A percentile compares a stretch with the other conserved stretches of the same genome.
phyloP scores from a whole-genome alignment of 176 grass and related monocot species.

The Saccharum spontaneum region DNA sequence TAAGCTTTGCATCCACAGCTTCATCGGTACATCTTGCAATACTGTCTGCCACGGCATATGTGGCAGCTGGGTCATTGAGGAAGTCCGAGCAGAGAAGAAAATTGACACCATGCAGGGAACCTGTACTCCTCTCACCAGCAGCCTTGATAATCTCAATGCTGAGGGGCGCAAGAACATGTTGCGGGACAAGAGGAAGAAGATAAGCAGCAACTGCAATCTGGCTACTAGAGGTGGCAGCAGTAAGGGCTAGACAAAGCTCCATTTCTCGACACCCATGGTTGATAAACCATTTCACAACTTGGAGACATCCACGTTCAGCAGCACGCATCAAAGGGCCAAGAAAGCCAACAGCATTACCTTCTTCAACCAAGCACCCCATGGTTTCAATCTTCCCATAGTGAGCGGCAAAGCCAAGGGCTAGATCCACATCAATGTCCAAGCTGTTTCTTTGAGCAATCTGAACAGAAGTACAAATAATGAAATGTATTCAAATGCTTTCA shows the following conservation, averaged over 20 bases:
- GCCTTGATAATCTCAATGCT: constrained; percentile 91
- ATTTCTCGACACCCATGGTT: constrained; percentile 84
- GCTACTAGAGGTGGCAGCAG: constrained; percentile 75
- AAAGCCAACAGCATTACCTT: constrained; percentile 72
- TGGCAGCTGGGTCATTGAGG: constrained; percentile 66
- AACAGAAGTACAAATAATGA: constrained; percentile 37
- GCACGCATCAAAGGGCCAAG: constrained; percentile 90
- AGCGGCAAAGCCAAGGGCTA: constrained; percentile 87
- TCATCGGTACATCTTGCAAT: constrained; percentile 69
- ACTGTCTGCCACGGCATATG: constrained; percentile 85
- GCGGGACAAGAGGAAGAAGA: constrained; percentile 81
- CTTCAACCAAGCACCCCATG: constrained; percentile 90
- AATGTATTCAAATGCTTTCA: constrained; percentile 30
- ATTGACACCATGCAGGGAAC: constrained; percentile 74
- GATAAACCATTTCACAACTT: constrained; percentile 89
- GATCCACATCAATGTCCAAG: constrained; percentile 95
- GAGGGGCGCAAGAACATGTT: constrained; percentile 76
- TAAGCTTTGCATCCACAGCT: constrained; percentile 61
- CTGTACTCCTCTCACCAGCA: constrained; percentile 83
- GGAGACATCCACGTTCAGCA: constrained; percentile 75
- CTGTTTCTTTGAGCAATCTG: constrained; percentile 96
- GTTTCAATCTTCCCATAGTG: constrained; percentile 85
- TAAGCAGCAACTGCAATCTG: constrained; percentile 65
- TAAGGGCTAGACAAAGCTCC: constrained; percentile 93
- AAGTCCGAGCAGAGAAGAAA: constrained; percentile 87